These are phyloP conservation scores for Gossypioides kirkii DNA, from an alignment of 345 rosid species.

Conservation along the genomic window DNA sequence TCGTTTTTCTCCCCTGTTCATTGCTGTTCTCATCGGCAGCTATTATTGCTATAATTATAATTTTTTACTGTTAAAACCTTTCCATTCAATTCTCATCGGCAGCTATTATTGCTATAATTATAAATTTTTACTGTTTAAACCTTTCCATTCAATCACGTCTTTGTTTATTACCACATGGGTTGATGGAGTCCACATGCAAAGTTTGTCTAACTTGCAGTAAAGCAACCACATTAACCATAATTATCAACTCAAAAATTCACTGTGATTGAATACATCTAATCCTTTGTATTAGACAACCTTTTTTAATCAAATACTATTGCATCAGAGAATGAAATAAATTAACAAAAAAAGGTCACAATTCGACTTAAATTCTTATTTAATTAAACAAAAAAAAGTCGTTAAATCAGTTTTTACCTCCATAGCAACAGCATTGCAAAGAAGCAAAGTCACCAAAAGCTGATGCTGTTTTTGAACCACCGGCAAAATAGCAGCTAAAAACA, in stretches of 20 bases:
- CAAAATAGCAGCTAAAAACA: conserved; percentile 55
- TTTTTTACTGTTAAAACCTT: no score
- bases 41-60: no score
- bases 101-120: no score
- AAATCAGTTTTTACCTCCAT: conserved; percentile 67
- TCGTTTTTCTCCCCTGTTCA: no score
- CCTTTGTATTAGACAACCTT: not conserved
- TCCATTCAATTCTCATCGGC: not conserved
- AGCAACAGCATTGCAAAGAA: conserved; percentile 77
- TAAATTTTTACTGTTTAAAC: no score
- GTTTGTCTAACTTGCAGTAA: not conserved
- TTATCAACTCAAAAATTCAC: not conserved
- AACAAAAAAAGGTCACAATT: not conserved
- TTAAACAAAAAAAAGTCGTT: not conserved
- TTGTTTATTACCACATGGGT: no score
- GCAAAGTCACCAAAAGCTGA: conserved; percentile 89
- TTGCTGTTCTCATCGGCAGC: not conserved
- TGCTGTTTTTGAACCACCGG: conserved; percentile 95
- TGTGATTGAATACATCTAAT: not conserved
- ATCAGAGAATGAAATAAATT: not conserved
- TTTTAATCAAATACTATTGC: not conserved
- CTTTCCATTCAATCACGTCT: no score
- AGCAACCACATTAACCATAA: not conserved
- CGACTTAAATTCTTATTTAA: not conserved
- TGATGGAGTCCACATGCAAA: not conserved